Conservation (phyloP, 208 protist species). For the Trypanosoma grayi region DNA sequence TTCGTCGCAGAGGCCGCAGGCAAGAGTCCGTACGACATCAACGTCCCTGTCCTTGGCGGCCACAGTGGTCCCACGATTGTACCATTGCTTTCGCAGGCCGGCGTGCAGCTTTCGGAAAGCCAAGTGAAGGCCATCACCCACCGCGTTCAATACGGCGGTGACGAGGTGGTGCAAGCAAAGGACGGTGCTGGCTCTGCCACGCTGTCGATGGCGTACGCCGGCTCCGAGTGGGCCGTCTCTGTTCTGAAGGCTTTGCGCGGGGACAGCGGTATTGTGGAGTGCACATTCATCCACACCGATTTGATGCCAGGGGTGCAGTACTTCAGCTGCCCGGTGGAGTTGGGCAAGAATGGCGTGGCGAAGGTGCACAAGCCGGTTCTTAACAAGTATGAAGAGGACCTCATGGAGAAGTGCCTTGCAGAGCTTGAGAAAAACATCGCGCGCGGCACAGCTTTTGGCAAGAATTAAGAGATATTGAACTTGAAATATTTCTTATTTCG, state of each 20-base stretch:
- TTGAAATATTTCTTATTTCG: too few relatives aligned
- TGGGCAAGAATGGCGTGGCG: slow-evolving; percentile 72
- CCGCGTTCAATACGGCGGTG: slow-evolving; percentile 82
- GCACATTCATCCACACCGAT: slow-evolving; percentile 66
- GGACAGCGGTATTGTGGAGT: slow-evolving; percentile 59
- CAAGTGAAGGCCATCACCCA: slow-evolving; percentile 78
- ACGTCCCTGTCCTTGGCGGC: slow-evolving; percentile 92
- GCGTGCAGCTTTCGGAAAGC: slow-evolving; percentile 39
- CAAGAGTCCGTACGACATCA: slow-evolving; percentile 46
- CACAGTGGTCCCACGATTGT: slow-evolving; percentile 95
- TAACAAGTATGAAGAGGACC: slow-evolving; percentile 54
- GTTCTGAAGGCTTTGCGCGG: slow-evolving; percentile 69
- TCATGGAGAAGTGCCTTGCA: slow-evolving; percentile 74
- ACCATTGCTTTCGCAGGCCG: slow-evolving; percentile 83
- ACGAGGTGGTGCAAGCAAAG: slow-evolving; percentile 90
- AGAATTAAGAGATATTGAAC: not conserved
- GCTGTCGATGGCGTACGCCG: slow-evolving; percentile 61
- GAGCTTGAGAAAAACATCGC: slow-evolving; percentile 86
- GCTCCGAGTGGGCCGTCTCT: slow-evolving; percentile 57
- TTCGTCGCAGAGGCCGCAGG: slow-evolving; percentile 71
- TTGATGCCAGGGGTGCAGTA: slow-evolving; percentile 48
- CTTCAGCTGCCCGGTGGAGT: slow-evolving; percentile 74
- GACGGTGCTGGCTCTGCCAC: slow-evolving; percentile 83
- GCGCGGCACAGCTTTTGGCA: slow-evolving; percentile 16
- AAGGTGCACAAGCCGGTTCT: slow-evolving; percentile 38